phyloP scores from a whole-genome alignment of 1,139 yeast species.

The Yamadazyma siamensis region DNA sequence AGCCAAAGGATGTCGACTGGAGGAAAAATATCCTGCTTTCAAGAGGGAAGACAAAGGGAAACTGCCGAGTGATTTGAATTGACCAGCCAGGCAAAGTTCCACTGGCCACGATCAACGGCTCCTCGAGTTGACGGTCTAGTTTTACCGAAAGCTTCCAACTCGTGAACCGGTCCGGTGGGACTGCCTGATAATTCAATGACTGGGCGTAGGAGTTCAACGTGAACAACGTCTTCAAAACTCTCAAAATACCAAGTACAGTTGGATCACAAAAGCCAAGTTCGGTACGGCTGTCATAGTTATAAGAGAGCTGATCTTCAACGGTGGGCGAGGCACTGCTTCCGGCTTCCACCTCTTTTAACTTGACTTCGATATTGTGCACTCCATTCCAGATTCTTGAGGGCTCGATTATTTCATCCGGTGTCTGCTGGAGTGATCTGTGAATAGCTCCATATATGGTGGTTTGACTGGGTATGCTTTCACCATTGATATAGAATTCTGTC shows the following conservation, averaged over 20 bases:
- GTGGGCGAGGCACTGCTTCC: neutral
- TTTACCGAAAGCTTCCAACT: conserved; percentile 87
- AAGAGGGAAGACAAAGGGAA: conserved; percentile 81
- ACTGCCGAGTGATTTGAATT: conserved; percentile 64
- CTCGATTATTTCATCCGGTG: conserved; percentile 41
- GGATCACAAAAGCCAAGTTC: conserved; percentile 38
- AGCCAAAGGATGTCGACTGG: conserved; percentile 89
- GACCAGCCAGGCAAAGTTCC: conserved; percentile 89
- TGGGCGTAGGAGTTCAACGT: conserved; percentile 42
- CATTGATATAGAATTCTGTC: conserved; percentile 63
- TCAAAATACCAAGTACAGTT: conserved; percentile 48
- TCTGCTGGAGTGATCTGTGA: conserved; percentile 48
- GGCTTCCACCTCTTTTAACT: conserved; percentile 12
- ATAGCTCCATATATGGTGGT: conserved; percentile 82
- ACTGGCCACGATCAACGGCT: conserved; percentile 83
- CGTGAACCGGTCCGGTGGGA: conserved; percentile 50
- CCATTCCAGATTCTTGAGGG: conserved; percentile 54
- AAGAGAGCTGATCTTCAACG: conserved; percentile 1
- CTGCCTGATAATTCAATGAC: conserved; percentile 7
- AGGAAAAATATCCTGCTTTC: conserved; percentile 76
- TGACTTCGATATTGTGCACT: conserved; percentile 53
- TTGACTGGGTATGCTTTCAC: conserved; percentile 59
- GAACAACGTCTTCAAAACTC: conserved; percentile 53
- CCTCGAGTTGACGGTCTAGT: conserved; percentile 82
- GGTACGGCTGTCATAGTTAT: conserved; percentile 23